These are phyloP conservation scores for Rhodotorula sp. DNA, from an alignment of 1,284 basidiomycete species.

Conservation along the genomic window DNA sequence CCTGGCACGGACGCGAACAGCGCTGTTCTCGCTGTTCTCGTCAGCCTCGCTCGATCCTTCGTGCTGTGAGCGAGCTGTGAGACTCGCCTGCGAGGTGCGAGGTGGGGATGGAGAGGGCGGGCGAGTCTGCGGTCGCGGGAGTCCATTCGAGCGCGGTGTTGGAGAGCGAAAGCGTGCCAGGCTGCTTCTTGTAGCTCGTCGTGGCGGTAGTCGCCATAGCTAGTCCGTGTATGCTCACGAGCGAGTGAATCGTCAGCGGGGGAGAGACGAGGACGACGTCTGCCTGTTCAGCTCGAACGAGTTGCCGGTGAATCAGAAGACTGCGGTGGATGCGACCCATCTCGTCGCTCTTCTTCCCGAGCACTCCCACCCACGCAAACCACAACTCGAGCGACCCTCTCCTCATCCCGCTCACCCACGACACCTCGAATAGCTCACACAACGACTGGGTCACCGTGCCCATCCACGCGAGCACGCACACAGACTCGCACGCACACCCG, in stretches of 20 bases:
- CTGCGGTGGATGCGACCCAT: no score
- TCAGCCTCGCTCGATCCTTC: conserved; percentile 46
- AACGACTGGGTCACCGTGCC: no score
- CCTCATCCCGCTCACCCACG: no score
- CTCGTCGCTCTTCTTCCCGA: no score
- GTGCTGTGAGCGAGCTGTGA: conserved; percentile 51
- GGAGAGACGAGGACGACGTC: not conserved
- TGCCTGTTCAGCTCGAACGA: no score
- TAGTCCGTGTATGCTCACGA: not conserved
- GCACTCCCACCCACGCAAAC: no score
- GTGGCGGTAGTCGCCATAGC: conserved; percentile 52
- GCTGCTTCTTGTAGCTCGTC: conserved; percentile 73
- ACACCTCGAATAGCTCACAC: no score
- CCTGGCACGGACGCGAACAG: conserved; percentile 79
- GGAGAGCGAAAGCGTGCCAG: conserved; percentile 67
- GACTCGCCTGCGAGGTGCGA: conserved; percentile 58
- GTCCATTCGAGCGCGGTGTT: conserved; percentile 68
- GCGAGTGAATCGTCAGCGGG: not conserved
- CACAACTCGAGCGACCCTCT: no score
- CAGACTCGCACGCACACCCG: no score
- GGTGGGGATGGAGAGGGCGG: conserved; percentile 61
- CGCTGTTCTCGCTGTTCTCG: conserved; percentile 51
- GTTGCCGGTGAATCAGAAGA: no score
- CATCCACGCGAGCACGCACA: no score
- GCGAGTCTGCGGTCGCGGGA: conserved; percentile 54